phyloP scores from a whole-genome alignment of 2,329 filamentous ascomycete genomes.

The Sclerotinia sclerotiorum region DNA sequence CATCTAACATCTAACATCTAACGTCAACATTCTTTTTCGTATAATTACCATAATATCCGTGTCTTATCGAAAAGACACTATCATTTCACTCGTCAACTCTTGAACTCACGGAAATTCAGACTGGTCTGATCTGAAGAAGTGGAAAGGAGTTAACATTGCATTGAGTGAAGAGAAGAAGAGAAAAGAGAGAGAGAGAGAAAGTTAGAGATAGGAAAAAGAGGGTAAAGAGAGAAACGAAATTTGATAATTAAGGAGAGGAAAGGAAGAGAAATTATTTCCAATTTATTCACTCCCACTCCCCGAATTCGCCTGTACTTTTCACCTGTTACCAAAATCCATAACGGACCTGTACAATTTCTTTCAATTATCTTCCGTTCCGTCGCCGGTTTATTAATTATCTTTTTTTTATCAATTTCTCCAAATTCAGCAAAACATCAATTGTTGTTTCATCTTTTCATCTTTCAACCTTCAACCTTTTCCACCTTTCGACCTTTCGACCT shows the following conservation, averaged over 20 bases:
- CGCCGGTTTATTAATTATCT: slow-evolving; percentile 12
- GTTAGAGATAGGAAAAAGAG: neutral
- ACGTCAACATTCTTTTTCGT: neutral
- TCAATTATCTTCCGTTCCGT: slow-evolving; percentile 17
- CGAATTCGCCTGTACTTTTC: slow-evolving; percentile 6
- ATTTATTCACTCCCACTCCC: neutral
- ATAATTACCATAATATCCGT: no score
- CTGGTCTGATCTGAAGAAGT: slow-evolving; percentile 17
- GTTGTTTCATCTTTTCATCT: neutral
- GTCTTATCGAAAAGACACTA: neutral
- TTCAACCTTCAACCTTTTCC: neutral
- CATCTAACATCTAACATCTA: slow-evolving; percentile 4
- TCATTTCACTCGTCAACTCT: neutral
- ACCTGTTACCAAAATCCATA: neutral
- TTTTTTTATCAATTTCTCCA: neutral
- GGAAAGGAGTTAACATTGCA: neutral
- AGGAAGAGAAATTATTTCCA: neutral
- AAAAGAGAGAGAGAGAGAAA: neutral
- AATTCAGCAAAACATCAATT: neutral
- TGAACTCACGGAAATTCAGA: neutral
- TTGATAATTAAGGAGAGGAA: neutral
- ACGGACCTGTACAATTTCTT: neutral
- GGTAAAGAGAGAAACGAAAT: neutral
- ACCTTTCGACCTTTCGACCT: neutral
- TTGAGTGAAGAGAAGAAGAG: slow-evolving; percentile 2